Base-by-base conservation (phyloP, 2,329 filamentous ascomycete species). In the Fusarium sp. region DNA sequence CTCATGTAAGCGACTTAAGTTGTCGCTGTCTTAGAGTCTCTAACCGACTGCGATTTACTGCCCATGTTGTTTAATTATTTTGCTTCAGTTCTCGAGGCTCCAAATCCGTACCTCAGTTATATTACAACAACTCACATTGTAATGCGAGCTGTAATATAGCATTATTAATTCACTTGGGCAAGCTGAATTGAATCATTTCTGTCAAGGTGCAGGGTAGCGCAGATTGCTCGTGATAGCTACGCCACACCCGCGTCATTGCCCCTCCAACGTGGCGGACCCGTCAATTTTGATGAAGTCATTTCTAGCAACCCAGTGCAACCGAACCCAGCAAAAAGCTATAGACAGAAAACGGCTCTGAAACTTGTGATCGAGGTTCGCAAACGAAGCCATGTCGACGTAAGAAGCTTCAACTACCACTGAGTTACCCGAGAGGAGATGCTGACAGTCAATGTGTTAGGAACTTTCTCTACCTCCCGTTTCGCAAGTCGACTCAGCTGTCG, bases 391-490 rank as follows among this genome's bases (percentile, higher is more conserved):
- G 77, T 60, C 77, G 52, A 75, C 72, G 77, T 79, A 67, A 66
- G 76, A 59, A 29, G 18, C 34, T 6, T 12, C 6, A 45, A 10
- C 3, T 34, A 29, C 27, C 1, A 4, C 12, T 4, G 2, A 6
- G 0, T 15, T 22, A 18, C 8, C 9, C 15, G 25, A 24, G 18
- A 0, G 6, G 2, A 47, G 22, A 8, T 45, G 40, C 70, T 75
- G 10, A 75, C 51, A 15, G 14, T 44, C 8, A 4, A 9, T 58
- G 79, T 77, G 53, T 77, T 16, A 80, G 79, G 73, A 91, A 90
- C 79, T 89, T 92, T 70, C 87, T 97, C 59, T 89, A 91, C 78
- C 86, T 97, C 68, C 95, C 95, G 11, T 98, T 98, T 82, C 93
- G 95, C 75, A 92, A 91, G 78, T 95, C 94, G 54, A 90, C 92